These are phyloP conservation scores for Pleodorina starrii DNA, from an alignment of 139 green algal species.

Conservation along the genomic window DNA sequence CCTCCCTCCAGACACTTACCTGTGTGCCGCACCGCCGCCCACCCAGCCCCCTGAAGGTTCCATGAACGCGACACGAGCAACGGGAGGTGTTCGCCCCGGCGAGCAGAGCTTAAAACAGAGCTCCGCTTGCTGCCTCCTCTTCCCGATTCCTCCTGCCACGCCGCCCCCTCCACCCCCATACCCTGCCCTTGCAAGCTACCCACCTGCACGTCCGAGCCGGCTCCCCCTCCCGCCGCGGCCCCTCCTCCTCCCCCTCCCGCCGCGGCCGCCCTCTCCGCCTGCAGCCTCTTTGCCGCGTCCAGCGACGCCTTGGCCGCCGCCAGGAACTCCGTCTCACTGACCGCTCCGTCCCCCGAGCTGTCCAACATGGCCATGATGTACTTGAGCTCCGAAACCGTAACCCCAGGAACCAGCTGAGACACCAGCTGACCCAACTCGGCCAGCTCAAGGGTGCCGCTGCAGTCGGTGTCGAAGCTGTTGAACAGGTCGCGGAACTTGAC, in stretches of 20 bases:
- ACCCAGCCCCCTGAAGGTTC: too few relatives aligned
- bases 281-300: conserved; percentile 20
- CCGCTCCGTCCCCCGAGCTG: conserved; percentile 41
- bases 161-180: too few relatives aligned
- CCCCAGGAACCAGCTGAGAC: conserved; percentile 43
- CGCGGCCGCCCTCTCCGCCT: conserved; percentile 1
- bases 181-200: neutral
- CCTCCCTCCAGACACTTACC: too few relatives aligned
- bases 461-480: conserved; percentile 38
- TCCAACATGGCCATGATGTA: conserved; percentile 62
- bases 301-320: conserved; percentile 36
- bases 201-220: conserved; percentile 12
- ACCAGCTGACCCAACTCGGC: conserved; percentile 50
- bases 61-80: too few relatives aligned
- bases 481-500: conserved; percentile 53
- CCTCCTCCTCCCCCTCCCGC: neutral
- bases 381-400: conserved; percentile 35
- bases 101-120: too few relatives aligned
- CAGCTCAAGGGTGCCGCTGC: conserved; percentile 47
- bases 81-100: too few relatives aligned
- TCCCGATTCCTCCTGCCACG: neutral
- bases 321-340: conserved; percentile 59
- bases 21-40: too few relatives aligned
- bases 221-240: neutral
- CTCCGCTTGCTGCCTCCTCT: too few relatives aligned